Evolutionary conservation across 345 rosid species (phyloP), one percentile per base, ranked within the genome.

Genomic region (Gossypium mustelinum): DNA sequence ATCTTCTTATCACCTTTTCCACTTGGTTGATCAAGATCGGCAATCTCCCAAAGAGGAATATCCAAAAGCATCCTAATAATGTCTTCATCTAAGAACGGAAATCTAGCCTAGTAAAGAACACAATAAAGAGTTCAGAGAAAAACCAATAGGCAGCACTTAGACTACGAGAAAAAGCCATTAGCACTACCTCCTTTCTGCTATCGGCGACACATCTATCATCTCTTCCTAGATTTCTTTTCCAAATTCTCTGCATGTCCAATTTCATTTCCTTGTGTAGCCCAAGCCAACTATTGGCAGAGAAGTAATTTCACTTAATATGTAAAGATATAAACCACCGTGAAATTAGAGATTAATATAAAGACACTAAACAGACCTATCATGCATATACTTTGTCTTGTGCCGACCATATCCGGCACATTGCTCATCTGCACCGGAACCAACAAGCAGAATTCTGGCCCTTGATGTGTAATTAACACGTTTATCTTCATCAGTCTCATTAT

Each of bases 341-440:
- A 48, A 7, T 22, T 20, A 66, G 70, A 65, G 52, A 43, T 44
- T 44, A 2, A 66, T 9, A 16, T 27, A 58, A 44, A 1, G 34
- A 43, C 77, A 20, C 12, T 56, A 76, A 9, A 25, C 71, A 70
- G 82, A 94, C 99, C 99, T 86, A 70, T 88, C 93, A 71, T 87
- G 72, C 85, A 87, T 81, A 73, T 86, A 94, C 72, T 91, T 92
- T 44, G 98, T 94, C 84, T 77, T 91, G 76, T 94, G 98, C 73
- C 98, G 84, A 74, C 98, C 97, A 77, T 94, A 94, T 79, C 99
- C 99, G 75, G 99, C 99, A 85, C 99, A 94, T 77, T 93, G 98
- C 80, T 94, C 96, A 82, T 94, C 99, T 34, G 99, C 99, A 61
- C 99, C 99, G 59, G 97, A 87, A 54, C 99, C 99, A 62, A 93